A percentile compares a stretch with the other conserved stretches of the same genome.
phyloP scores from a whole-genome alignment of 192 early-diverging fungal species.

The Spinellus fusiger region DNA sequence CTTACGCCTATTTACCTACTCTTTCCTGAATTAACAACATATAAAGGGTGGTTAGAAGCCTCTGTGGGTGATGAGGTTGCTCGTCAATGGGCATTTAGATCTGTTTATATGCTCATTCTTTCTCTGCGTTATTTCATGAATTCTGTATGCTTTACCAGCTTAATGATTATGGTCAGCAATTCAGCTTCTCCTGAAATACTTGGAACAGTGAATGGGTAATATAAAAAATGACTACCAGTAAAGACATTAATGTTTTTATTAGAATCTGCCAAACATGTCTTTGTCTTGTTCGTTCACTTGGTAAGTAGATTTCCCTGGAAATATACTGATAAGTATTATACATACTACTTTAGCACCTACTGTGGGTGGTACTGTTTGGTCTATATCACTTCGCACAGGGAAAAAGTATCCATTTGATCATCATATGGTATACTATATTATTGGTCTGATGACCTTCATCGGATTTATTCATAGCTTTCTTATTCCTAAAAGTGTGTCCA shows the following conservation, averaged over 20 bases:
- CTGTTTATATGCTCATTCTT: conserved; percentile 1
- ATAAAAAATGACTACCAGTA: background rate
- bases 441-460: conserved; percentile 34
- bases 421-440: conserved; percentile 47
- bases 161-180: conserved; percentile 46
- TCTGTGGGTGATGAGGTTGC: conserved; percentile 7
- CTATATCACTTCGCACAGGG: conserved; percentile 44
- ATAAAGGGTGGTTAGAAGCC: conserved; percentile 19
- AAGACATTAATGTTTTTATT: background rate
- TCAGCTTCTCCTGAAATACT: conserved; percentile 40
- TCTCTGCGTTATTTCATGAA: conserved; percentile 6
- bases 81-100: conserved; percentile 6
- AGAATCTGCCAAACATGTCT: conserved; percentile 46
- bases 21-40: conserved; percentile 25
- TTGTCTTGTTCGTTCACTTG: conserved; percentile 32
- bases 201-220: conserved; percentile 50
- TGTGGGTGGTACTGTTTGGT: conserved; percentile 46
- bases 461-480: conserved; percentile 29
- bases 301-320: background rate
- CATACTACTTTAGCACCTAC: conserved; percentile 45
- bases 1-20: conserved; percentile 35
- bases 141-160: conserved; percentile 36
- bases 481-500: no score
- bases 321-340: background rate
- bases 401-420: conserved; percentile 47